phyloP scores from a whole-genome alignment of 352 stramenopile species.

The Globisporangium recalcitrans region DNA sequence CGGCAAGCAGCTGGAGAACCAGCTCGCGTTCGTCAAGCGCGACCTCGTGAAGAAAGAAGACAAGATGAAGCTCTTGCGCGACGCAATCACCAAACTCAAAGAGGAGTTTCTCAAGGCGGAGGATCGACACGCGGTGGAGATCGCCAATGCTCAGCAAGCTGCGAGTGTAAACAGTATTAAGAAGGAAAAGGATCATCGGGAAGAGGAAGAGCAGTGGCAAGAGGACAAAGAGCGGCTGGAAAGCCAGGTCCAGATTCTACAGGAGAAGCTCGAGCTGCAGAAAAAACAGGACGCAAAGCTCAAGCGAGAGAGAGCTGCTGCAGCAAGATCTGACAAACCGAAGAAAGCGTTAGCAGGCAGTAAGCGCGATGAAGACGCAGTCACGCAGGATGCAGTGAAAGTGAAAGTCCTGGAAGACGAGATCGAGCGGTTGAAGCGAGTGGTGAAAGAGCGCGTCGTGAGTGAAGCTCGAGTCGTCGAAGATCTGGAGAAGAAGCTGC shows the following conservation, averaged over 20 bases:
- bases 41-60: conserved; percentile 50
- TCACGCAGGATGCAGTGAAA: background rate
- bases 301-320: conserved; percentile 7
- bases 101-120: conserved; percentile 87
- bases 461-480: conserved; percentile 41
- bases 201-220: conserved; percentile 36
- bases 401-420: conserved; percentile 31
- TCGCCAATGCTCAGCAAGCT: conserved; percentile 50
- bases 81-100: conserved; percentile 84
- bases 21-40: conserved; percentile 32
- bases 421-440: conserved; percentile 43
- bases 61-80: conserved; percentile 61
- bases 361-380: conserved; percentile 17
- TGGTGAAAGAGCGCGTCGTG: conserved; percentile 56
- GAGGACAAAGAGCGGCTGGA: conserved; percentile 52
- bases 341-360: conserved; percentile 18
- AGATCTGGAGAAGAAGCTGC: conserved; percentile 61
- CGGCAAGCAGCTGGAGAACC: conserved; percentile 42
- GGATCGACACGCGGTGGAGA: conserved; percentile 68
- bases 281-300: conserved; percentile 26
- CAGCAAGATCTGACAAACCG: conserved; percentile 8
- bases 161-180: conserved; percentile 16
- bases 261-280: conserved; percentile 50
- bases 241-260: conserved; percentile 52
- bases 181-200: conserved; percentile 18